Conservation (phyloP, 805 yeast species). For the Phaffomyces thermotolerans region DNA sequence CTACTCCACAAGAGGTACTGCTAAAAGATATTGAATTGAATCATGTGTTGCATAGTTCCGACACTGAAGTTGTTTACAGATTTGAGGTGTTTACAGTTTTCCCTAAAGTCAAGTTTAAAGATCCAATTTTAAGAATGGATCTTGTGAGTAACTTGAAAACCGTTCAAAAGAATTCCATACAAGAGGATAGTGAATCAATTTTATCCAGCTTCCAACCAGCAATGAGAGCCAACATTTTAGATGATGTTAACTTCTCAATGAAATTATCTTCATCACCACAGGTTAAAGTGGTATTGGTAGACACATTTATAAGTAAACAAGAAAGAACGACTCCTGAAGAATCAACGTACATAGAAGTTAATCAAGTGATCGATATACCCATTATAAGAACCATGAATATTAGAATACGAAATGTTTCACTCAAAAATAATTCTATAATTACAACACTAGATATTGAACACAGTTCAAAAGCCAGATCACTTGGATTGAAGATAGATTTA, state of each 20-base stretch:
- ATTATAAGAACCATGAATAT: constrained; percentile 35
- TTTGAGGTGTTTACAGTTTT: constrained; percentile 14
- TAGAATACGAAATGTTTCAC: constrained; percentile 38
- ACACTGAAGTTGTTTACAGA: constrained; percentile 4
- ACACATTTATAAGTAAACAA: constrained; percentile 13
- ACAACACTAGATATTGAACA: constrained; percentile 43
- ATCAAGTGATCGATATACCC: constrained; percentile 15
- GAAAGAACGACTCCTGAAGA: constrained; percentile 2
- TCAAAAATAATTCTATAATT: constrained; percentile 40
- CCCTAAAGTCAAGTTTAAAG: constrained; percentile 18
- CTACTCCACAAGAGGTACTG: background rate
- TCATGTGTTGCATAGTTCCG: background rate
- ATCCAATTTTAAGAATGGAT: constrained; percentile 12
- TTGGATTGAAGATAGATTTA: constrained; percentile 13
- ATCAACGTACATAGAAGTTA: background rate
- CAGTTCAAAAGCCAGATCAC: constrained; percentile 31
- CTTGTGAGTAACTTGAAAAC: constrained; percentile 2
- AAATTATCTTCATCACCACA: background rate
- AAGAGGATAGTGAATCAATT: background rate
- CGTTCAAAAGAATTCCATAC: too few relatives aligned
- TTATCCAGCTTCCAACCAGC: constrained; percentile 13
- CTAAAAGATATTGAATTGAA: background rate
- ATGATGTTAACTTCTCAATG: constrained; percentile 10
- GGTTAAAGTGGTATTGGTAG: constrained; percentile 11
- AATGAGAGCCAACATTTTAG: constrained; percentile 16